Conservation (phyloP, 371 early-diverging fungal genomes). For the Funneliformis caledonium region DNA sequence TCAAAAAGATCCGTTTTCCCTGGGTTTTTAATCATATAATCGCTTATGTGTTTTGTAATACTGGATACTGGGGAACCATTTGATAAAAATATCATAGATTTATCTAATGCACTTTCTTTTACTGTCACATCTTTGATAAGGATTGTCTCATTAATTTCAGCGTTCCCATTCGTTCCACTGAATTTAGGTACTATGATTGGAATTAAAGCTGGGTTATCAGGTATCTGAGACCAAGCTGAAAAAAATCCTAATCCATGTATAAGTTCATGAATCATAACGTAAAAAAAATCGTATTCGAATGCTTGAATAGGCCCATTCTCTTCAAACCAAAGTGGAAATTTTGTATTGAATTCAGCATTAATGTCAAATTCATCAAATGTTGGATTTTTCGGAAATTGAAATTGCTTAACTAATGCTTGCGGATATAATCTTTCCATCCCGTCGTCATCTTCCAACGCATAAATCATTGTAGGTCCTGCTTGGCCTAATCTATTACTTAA, state of each 20-base stretch:
- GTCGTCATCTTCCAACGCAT: constrained; percentile 53
- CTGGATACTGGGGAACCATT: background rate
- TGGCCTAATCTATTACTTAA: constrained; percentile 46
- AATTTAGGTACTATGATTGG: constrained; percentile 42
- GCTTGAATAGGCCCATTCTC: constrained; percentile 50
- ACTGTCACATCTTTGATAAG: background rate
- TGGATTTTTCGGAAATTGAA: constrained; percentile 40
- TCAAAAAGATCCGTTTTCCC: background rate
- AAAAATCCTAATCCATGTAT: constrained; percentile 69
- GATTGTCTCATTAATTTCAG: too few species aligned
- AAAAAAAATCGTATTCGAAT: constrained; percentile 60
- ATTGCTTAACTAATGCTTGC: constrained; percentile 68
- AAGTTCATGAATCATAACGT: constrained; percentile 64
- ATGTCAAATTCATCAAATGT: background rate
- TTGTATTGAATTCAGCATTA: constrained; percentile 44
- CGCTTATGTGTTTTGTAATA: constrained; percentile 1
- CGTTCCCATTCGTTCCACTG: background rate
- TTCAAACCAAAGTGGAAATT: constrained; percentile 53
- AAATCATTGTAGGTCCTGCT: constrained; percentile 52
- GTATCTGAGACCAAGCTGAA: constrained; percentile 50
- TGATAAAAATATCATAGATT: constrained; percentile 28
- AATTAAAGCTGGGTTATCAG: constrained; percentile 19
- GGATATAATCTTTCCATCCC: constrained; percentile 63
- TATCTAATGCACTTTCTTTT: constrained; percentile 34
- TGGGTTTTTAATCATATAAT: constrained; percentile 1